Base-by-base conservation (phyloP, 75 land plant species). In the Larix kaempferi region DNA sequence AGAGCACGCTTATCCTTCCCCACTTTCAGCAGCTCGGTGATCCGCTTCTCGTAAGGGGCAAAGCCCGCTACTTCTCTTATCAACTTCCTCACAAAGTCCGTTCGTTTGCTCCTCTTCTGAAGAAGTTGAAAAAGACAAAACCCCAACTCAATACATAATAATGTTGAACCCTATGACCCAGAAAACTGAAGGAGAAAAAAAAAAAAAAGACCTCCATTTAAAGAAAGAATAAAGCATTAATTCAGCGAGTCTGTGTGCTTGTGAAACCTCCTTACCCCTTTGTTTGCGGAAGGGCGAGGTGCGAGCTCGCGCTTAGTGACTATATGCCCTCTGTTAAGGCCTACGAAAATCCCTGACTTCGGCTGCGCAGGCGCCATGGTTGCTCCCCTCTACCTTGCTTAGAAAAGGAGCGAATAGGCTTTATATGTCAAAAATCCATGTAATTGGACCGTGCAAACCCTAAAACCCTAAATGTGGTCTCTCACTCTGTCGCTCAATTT, bases 11-110 rank as follows among this genome's bases (percentile, higher is more conserved):
- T 95, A 76, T 95, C 98, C 76, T 95, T 95, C 15, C 94, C 98
- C 54, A 95, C 98, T 79, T 95, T 95, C 3, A 95, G 79, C 71
- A 95, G 85, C 82, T 95, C 98, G 16, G 96, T 91, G 64, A 95
- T 94, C 56, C 98, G 79, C 89, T 89, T 95, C 91, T 95, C 98
- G 80, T 95, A 95, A 0, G 98, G 98, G 21, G 98, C 98, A 83
- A 95, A 94, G 1, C 98, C 98, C 67, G 86, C 98, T 72, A 95
- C 98, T 78, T 95, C 98, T 58, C 98, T 79, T 26, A 95, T 95
- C 26, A 95, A 64, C 74, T 77, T 90, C 82, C 88, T 85, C 27
- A 92, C 97, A 78, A 95, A 83, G 21, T 83, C 89, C 5, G 90
- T 88, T 61, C 98, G 81, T 74, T 95, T 93, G 72, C 93, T 86